Evolutionary conservation across 2,329 filamentous ascomycete genomes (phyloP), one percentile per base, ranked within the genome.

Genomic region (Botrytis aclada): DNA sequence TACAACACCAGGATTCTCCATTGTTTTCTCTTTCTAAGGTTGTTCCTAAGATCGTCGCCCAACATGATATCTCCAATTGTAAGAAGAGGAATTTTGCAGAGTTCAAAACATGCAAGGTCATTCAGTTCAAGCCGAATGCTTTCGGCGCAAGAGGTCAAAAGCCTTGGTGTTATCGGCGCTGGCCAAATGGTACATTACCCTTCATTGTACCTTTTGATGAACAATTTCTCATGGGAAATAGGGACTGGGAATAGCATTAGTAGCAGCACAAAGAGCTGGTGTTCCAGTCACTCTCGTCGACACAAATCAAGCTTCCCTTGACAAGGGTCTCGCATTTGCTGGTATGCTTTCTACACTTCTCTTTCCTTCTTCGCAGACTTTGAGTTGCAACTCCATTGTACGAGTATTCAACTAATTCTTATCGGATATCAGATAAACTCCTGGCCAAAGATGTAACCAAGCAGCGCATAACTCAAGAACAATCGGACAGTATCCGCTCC

Each of bases 191-290:
- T 97, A 83, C 80, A 37, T 41, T 22, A 56, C 20, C 54, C 58
- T 71, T 34, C 22, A 39, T 41, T 29, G 4, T 63, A 25, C 45
- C 69, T 32, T n/a, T 60, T 54, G 29, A 45, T 67, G 5, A 29
- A 56, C n/a, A 18, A 9, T 34, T 64, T 29, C 70, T 65, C 45
- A 73, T 37, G 2, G 4, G 4, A 20, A 47, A 4, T 78, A 98
- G 95, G 96, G 96, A 74, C 85, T 99, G 62, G 96, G 96, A 74
- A 99, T 99, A 82, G 96, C 96, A 69, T 89, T 99, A 25, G 95
- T 99, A 64, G 96, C 95, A 69, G 94, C 95, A 61, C 90, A 93
- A 77, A 94, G 86, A 81, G 95, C 95, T 61, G 86, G 90, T 74
- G 88, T 99, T 0, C 92, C 94, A 4, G 95, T 99, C 20, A 94